phyloP scores from a whole-genome alignment of 192 early-diverging fungal genomes.

The Thamnidium elegans region DNA sequence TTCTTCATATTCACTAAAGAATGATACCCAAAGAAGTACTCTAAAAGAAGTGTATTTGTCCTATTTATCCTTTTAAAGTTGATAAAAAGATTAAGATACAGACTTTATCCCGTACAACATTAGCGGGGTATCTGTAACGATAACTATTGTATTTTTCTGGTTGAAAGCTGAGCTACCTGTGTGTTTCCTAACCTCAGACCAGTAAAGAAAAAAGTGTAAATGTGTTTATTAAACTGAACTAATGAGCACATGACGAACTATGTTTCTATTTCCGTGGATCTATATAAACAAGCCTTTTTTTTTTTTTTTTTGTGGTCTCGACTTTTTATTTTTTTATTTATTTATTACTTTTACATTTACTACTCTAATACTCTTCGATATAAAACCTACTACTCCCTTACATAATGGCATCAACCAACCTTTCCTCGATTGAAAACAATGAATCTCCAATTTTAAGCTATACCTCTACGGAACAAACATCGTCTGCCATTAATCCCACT shows the following conservation, averaged over 20 bases:
- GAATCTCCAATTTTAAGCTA: too few relatives aligned
- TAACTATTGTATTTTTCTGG: constrained; percentile 12
- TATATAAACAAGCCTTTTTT: constrained; percentile 10
- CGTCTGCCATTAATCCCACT: too few relatives aligned
- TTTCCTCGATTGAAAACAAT: too few relatives aligned
- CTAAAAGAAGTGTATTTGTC: too few relatives aligned
- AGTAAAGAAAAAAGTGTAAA: not conserved
- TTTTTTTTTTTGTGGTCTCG: not conserved
- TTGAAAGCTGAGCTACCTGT: constrained; percentile 6
- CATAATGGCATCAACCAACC: too few relatives aligned
- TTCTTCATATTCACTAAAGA: too few relatives aligned
- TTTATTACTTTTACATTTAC: constrained; percentile 6
- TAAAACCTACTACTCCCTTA: not conserved
- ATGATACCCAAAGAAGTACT: too few relatives aligned
- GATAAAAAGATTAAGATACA: too few relatives aligned
- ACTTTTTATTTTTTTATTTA: constrained; percentile 6
- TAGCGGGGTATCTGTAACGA: not conserved
- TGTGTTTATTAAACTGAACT: constrained; percentile 1
- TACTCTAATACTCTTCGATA: too few relatives aligned
- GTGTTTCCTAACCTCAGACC: constrained; percentile 21
- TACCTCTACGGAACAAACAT: too few relatives aligned
- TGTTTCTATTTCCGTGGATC: constrained; percentile 7
- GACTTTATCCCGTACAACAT: not conserved
- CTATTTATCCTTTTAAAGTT: too few relatives aligned
- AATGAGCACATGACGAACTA: constrained; percentile 19